These are phyloP conservation scores for Aspergillus mulundensis DNA, from an alignment of 495 filamentous ascomycete genomes.

Conservation along the genomic window DNA sequence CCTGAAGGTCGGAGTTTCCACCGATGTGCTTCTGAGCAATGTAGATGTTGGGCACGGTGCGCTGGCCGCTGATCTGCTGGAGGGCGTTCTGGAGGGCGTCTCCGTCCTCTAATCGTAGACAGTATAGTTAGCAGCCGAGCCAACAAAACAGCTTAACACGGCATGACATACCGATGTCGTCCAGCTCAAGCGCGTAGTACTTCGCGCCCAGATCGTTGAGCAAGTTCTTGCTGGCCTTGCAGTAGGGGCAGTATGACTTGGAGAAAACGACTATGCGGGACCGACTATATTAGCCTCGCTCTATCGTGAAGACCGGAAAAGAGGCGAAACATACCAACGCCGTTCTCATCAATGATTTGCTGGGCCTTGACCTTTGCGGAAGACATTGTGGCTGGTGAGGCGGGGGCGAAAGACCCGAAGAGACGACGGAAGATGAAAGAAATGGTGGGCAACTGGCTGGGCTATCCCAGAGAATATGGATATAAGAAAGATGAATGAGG, in stretches of 20 bases:
- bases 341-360: constrained; percentile 83
- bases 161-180: constrained; percentile 72
- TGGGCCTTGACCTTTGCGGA: constrained; percentile 84
- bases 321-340: constrained; percentile 65
- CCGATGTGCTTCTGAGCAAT: constrained; percentile 89
- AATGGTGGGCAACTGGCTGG: constrained; percentile 52
- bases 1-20: constrained; percentile 91
- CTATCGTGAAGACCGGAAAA: not conserved
- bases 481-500: not conserved
- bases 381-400: constrained; percentile 65
- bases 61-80: constrained; percentile 71
- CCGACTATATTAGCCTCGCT: not conserved
- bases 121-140: not conserved
- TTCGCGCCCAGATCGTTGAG: constrained; percentile 68
- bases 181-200: constrained; percentile 73
- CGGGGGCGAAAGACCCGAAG: constrained; percentile 59
- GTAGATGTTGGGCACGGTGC: constrained; percentile 92
- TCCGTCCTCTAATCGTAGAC: constrained; percentile 60
- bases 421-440: constrained; percentile 72
- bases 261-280: constrained; percentile 72
- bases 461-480: not conserved
- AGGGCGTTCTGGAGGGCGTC: constrained; percentile 79
- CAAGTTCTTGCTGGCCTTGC: constrained; percentile 69
- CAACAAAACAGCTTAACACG: not conserved
- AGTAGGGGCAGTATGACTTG: constrained; percentile 98